phyloP scores from a whole-genome alignment of 2,329 filamentous ascomycete species.

The Exophiala dermatitidis region DNA sequence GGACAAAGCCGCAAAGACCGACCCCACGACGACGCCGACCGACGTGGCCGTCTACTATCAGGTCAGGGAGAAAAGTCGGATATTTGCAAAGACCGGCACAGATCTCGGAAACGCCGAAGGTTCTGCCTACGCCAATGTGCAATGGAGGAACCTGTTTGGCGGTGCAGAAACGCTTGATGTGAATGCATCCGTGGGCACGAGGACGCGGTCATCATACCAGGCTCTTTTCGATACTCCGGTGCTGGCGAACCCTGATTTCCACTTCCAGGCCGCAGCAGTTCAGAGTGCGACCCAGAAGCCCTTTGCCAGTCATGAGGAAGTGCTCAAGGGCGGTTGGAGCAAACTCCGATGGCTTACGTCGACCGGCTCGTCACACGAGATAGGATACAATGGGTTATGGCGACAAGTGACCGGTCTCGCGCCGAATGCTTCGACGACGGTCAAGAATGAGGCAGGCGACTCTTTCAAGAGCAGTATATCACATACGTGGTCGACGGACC shows the following conservation, averaged over 20 bases:
- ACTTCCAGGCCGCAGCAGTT: constrained; percentile 70
- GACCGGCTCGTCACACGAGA: constrained; percentile 62
- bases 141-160: constrained; percentile 87
- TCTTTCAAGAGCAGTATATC: constrained; percentile 80
- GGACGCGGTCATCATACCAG: constrained; percentile 86
- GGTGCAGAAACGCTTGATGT: constrained; percentile 84
- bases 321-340: constrained; percentile 66
- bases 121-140: constrained; percentile 79
- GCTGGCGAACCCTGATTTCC: constrained; percentile 72
- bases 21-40: constrained; percentile 62
- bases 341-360: constrained; percentile 67
- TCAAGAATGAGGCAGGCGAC: constrained; percentile 81
- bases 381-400: constrained; percentile 78
- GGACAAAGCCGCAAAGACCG: constrained; percentile 63
- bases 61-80: constrained; percentile 69
- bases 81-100: constrained; percentile 88
- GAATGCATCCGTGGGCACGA: constrained; percentile 80
- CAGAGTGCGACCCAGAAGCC: constrained; percentile 79
- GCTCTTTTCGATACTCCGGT: constrained; percentile 77
- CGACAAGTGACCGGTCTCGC: constrained; percentile 77
- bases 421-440: constrained; percentile 67
- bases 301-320: constrained; percentile 92
- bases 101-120: constrained; percentile 91
- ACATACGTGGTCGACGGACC: constrained; percentile 73
- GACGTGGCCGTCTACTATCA: constrained; percentile 76